Base-by-base conservation (phyloP, 768 basidiomycete genomes). In the Obba rivulosa region DNA sequence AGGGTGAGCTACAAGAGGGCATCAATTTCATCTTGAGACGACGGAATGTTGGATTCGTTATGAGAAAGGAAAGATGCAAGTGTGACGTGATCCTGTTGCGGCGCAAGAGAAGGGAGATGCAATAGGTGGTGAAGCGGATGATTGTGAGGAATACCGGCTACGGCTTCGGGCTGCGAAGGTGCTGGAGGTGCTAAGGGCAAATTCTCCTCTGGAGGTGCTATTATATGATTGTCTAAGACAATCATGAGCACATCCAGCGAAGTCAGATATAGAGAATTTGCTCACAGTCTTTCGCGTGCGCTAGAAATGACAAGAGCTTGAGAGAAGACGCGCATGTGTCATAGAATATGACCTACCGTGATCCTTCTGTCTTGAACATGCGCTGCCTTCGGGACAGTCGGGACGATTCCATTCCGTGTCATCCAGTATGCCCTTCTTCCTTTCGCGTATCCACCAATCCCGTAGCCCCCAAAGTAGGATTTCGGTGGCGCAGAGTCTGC, bases 361-460 rank as follows among this genome's bases (percentile, higher is more conserved):
- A 53, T 88, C 81, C 60, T 75, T 80, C 62, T 89, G 87, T 47
- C 70, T 75, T 34, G 57, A 56, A 59, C 88, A 92, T 11, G 52
- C 61, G 23, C 60, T 66, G n/a, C 84, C 85, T 7, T 85, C 75
- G 9, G 74, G 74, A 54, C 88, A 92, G 57, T 91, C 83, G 25
- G 77, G 78, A 34, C 86, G 72, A n/a, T 64, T 73, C 56, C 73
- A 62, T n/a, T 87, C 62, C 38, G 60, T 61, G 40, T 73, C 74
- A 36, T 81, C 81, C 45, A 85, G 62, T 53, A 78, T 74, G 14
- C 83, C 87, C 57, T 81, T 85, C 66, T 72, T 75, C 23, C 88
- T 77, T 64, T 91, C 87, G 43, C 83, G 71, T 28, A 90, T 67
- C 87, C 89, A 91, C 88, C 88, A 92, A 34, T 83, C 86, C 51